Evolutionary conservation across 2,329 filamentous ascomycete genomes (phyloP).

Genomic region (Epichloe hybrida): DNA sequence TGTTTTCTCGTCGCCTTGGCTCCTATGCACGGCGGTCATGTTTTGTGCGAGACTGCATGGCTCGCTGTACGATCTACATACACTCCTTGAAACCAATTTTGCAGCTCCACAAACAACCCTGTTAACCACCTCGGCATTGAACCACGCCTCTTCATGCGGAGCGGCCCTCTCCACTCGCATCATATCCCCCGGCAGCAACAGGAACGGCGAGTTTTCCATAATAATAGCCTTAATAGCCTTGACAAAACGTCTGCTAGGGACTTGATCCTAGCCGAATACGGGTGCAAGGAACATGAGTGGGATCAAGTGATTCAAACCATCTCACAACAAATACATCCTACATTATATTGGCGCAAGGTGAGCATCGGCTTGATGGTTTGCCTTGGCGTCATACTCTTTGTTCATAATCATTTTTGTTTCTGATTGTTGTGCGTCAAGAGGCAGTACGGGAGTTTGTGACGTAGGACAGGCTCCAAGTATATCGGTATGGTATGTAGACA

Average conservation of each 20-base stretch:
- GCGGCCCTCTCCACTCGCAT: neutral
- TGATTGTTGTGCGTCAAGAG: neutral
- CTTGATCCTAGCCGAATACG: neutral
- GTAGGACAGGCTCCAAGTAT: neutral
- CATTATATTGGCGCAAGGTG: neutral
- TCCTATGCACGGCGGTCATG: neutral
- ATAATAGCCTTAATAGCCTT: neutral
- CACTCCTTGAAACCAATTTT: no score
- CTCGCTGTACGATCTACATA: no score
- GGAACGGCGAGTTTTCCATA: neutral
- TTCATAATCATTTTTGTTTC: neutral
- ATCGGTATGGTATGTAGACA: neutral
- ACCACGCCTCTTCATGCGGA: neutral
- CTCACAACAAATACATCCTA: neutral
- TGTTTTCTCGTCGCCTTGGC: neutral
- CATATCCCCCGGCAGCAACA: neutral
- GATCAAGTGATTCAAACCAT: neutral
- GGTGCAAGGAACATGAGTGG: neutral
- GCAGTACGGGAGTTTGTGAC: neutral
- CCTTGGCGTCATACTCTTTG: neutral
- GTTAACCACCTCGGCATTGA: no score
- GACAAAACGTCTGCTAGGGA: neutral
- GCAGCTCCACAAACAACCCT: no score
- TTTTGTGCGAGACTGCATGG: no score
- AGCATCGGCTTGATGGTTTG: neutral